These are phyloP conservation scores for Endogone sp. DNA, from an alignment of 192 early-diverging fungal genomes.

Conservation along the genomic window DNA sequence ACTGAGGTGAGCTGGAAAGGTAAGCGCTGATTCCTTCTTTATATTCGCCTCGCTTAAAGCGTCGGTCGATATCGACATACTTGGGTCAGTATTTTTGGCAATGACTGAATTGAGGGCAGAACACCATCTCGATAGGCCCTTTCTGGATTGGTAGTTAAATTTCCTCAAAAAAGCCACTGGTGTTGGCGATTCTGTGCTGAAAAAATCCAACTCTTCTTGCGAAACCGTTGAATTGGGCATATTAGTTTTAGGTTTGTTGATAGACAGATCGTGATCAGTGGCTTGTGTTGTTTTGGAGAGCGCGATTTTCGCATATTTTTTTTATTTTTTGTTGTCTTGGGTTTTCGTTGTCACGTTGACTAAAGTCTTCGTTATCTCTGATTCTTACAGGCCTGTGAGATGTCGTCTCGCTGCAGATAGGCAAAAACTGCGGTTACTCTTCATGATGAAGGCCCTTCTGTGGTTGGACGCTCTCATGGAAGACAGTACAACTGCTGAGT, in stretches of 20 bases:
- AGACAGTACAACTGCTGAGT: conserved; percentile 17
- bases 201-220: conserved; percentile 10
- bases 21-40: conserved; percentile 12
- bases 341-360: not conserved
- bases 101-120: conserved; percentile 8
- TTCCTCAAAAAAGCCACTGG: conserved; percentile 12
- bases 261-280: conserved; percentile 3
- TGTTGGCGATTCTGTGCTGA: conserved; percentile 6
- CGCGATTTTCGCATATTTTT: too few relatives aligned
- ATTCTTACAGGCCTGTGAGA: conserved; percentile 5
- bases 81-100: conserved; percentile 1
- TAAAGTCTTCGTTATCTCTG: conserved; percentile 5
- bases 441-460: conserved; percentile 14
- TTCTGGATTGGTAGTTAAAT: conserved; percentile 8
- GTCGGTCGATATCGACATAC: conserved; percentile 10
- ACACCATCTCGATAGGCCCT: conserved; percentile 12
- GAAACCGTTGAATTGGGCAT: conserved; percentile 6
- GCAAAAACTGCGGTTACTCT: conserved; percentile 11
- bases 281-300: conserved; percentile 6
- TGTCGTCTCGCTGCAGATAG: conserved; percentile 7
- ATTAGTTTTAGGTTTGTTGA: conserved; percentile 8
- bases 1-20: conserved; percentile 3
- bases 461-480: conserved; percentile 14
- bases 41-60: conserved; percentile 10
- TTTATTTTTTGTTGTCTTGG: not conserved